These are phyloP conservation scores for Kodamaea ohmeri DNA, from an alignment of 1,139 yeast genomes.

Conservation along the genomic window DNA sequence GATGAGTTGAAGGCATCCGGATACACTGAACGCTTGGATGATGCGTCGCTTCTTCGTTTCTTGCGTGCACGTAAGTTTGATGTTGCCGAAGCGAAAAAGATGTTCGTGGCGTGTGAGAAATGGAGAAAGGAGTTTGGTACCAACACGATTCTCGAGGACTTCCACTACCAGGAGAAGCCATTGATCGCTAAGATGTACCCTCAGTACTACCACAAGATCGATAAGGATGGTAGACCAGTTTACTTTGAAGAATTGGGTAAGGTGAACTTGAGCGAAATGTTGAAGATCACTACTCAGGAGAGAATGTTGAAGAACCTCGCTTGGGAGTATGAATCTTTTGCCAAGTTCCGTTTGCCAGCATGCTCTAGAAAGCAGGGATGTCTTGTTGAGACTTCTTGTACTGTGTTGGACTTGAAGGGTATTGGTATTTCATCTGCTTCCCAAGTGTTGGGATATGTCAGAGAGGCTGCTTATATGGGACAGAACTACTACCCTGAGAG, in stretches of 20 bases:
- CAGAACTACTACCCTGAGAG: slow-evolving; percentile 99
- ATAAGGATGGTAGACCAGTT: slow-evolving; percentile 94
- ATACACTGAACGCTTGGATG: slow-evolving; percentile 74
- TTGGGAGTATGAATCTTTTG: slow-evolving; percentile 96
- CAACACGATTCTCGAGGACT: slow-evolving; percentile 80
- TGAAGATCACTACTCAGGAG: slow-evolving; percentile 90
- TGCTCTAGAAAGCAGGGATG: slow-evolving; percentile 79
- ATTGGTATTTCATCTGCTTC: slow-evolving; percentile 81
- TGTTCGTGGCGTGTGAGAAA: slow-evolving; percentile 84
- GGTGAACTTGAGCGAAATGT: slow-evolving; percentile 86
- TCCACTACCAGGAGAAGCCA: slow-evolving; percentile 87
- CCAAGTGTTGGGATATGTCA: slow-evolving; percentile 82
- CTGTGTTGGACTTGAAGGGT: slow-evolving; percentile 92
- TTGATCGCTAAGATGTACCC: slow-evolving; percentile 88
- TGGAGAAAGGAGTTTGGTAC: slow-evolving; percentile 91
- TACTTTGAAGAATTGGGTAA: slow-evolving; percentile 91
- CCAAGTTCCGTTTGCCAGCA: slow-evolving; percentile 83
- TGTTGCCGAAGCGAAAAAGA: slow-evolving; percentile 68
- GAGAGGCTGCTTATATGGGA: slow-evolving; percentile 90
- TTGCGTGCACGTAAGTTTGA: slow-evolving; percentile 95
- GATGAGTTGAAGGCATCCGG: slow-evolving; percentile 60
- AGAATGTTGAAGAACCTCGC: slow-evolving; percentile 94
- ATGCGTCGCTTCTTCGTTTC: slow-evolving; percentile 85
- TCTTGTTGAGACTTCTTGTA: slow-evolving; percentile 92
- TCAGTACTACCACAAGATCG: slow-evolving; percentile 95